Evolutionary conservation across 2,329 filamentous ascomycete species (phyloP).

Genomic region (Apiospora marii): DNA sequence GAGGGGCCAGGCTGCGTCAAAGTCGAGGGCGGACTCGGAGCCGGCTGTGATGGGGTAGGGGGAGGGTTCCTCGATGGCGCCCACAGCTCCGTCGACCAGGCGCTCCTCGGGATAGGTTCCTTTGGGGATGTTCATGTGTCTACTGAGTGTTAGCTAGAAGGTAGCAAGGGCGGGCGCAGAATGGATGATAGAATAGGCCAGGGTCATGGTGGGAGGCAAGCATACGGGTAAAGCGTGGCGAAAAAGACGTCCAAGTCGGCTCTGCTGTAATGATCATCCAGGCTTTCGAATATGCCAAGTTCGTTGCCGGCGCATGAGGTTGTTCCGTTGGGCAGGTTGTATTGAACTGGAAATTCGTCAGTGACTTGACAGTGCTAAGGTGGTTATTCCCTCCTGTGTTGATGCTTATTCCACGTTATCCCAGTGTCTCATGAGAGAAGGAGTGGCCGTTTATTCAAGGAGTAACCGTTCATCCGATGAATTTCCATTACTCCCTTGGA

Average conservation of each 20-base stretch:
- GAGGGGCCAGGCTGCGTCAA: slow-evolving; percentile 51
- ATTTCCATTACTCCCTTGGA: too few relatives aligned
- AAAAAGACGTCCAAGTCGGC: slow-evolving; percentile 46
- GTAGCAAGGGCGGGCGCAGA: too few relatives aligned
- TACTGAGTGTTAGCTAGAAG: too few relatives aligned
- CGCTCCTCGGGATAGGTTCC: slow-evolving; percentile 45
- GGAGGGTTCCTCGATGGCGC: slow-evolving; percentile 34
- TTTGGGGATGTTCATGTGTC: slow-evolving; percentile 36
- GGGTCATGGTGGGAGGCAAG: too few relatives aligned
- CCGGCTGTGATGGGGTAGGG: slow-evolving; percentile 31
- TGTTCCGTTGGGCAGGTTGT: slow-evolving; percentile 35
- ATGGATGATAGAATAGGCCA: too few relatives aligned
- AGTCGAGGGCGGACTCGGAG: slow-evolving; percentile 46
- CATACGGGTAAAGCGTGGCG: slow-evolving; percentile 34
- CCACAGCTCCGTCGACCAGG: slow-evolving; percentile 45
- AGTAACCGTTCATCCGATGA: too few relatives aligned
- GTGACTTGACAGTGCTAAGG: not conserved
- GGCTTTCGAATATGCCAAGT: slow-evolving; percentile 43
- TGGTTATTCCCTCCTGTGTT: too few relatives aligned
- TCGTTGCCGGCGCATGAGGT: slow-evolving; percentile 34
- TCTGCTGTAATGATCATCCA: slow-evolving; percentile 47
- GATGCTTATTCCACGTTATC: too few relatives aligned
- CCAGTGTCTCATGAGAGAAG: too few relatives aligned
- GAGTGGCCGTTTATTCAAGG: too few relatives aligned
- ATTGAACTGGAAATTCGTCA: slow-evolving; percentile 31